A percentile compares a stretch with the other conserved stretches of the same genome.
These are phyloP conservation scores for Aspergillus pseudonomiae DNA, from an alignment of 2,329 filamentous ascomycete species.

Conservation along the genomic window DNA sequence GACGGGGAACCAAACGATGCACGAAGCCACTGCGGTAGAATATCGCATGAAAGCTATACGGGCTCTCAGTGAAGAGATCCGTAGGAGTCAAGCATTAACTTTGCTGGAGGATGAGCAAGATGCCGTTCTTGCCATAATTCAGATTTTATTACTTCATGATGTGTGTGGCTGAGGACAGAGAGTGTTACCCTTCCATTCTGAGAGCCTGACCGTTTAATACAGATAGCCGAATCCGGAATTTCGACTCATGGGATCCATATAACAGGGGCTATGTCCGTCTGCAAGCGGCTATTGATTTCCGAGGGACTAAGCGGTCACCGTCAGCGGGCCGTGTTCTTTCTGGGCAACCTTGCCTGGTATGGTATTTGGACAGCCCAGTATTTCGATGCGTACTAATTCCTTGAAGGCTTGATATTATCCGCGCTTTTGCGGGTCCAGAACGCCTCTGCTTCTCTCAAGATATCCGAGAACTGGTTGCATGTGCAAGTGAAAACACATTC, in stretches of 20 bases:
- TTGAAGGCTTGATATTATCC: slow-evolving; percentile 35
- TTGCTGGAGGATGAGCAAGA: slow-evolving; percentile 32
- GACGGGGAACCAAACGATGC: slow-evolving; percentile 21
- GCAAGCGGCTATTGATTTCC: slow-evolving; percentile 28
- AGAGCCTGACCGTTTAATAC: neutral
- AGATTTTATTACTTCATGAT: slow-evolving; percentile 36
- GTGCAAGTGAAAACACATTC: slow-evolving; percentile 27
- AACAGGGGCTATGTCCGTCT: slow-evolving; percentile 37
- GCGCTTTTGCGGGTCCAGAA: slow-evolving; percentile 29
- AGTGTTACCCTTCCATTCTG: neutral
- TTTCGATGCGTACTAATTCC: neutral
- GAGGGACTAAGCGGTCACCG: slow-evolving; percentile 27
- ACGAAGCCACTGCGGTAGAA: slow-evolving; percentile 30
- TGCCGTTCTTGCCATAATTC: slow-evolving; percentile 32
- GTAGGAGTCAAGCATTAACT: slow-evolving; percentile 27
- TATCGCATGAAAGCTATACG: slow-evolving; percentile 34
- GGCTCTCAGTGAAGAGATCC: slow-evolving; percentile 29
- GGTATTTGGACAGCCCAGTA: neutral
- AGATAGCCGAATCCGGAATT: slow-evolving; percentile 37
- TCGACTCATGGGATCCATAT: slow-evolving; percentile 37
- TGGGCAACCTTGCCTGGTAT: slow-evolving; percentile 35
- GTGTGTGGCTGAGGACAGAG: slow-evolving; percentile 13
- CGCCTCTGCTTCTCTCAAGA: slow-evolving; percentile 33
- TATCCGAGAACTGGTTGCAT: slow-evolving; percentile 29
- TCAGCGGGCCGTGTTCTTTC: slow-evolving; percentile 32